Conservation (phyloP, 1,284 basidiomycete genomes). For the Rhodofomes roseus region DNA sequence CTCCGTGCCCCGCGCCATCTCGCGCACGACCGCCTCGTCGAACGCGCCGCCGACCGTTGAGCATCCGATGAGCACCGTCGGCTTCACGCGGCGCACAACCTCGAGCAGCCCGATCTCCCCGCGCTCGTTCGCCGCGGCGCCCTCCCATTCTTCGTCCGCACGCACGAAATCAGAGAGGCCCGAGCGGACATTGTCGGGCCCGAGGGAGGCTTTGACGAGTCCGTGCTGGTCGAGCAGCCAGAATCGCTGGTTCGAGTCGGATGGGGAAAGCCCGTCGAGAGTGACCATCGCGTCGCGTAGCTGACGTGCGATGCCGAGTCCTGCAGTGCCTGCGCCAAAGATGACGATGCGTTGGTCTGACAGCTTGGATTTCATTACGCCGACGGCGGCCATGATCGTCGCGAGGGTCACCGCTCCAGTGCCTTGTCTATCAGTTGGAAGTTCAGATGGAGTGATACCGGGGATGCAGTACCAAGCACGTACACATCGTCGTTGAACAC, state of each 20-base stretch:
- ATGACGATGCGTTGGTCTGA: constrained; percentile 75
- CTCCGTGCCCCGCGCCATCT: constrained; percentile 66
- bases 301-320: constrained; percentile 73
- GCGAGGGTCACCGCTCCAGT: constrained; percentile 85
- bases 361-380: constrained; percentile 67
- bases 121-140: constrained; percentile 29
- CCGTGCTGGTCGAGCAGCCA: constrained; percentile 65
- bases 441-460: background rate
- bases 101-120: constrained; percentile 57
- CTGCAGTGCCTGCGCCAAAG: constrained; percentile 81
- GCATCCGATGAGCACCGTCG: constrained; percentile 81
- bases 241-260: constrained; percentile 63
- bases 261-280: constrained; percentile 49
- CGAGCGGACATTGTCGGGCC: constrained; percentile 44
- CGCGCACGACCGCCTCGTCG: constrained; percentile 67
- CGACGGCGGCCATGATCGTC: constrained; percentile 70
- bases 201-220: constrained; percentile 49
- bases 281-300: constrained; percentile 74
- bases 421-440: constrained; percentile 55
- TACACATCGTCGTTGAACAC: constrained; percentile 83
- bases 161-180: constrained; percentile 57
- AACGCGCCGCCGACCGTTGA: constrained; percentile 80
- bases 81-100: constrained; percentile 63
- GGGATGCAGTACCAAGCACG: background rate
- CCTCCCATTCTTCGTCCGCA: constrained; percentile 47